phyloP scores from a whole-genome alignment of 2,329 filamentous ascomycete genomes.

The Beauveria rudraprayagi region DNA sequence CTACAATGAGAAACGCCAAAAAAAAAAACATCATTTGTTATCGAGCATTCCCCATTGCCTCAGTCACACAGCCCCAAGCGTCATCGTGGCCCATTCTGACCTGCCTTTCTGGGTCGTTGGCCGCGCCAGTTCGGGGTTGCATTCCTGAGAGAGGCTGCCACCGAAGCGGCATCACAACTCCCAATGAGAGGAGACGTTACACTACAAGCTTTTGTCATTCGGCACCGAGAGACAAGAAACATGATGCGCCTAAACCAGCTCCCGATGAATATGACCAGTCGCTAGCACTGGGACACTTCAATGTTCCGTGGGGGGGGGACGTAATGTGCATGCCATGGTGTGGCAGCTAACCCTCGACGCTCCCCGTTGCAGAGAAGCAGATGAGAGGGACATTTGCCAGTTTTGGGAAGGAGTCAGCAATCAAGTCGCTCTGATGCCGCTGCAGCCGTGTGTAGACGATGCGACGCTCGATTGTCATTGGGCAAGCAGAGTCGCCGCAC shows the following conservation, averaged over 20 bases:
- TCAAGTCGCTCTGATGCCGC: background rate
- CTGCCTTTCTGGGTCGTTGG: constrained; percentile 6
- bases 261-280: too few species aligned
- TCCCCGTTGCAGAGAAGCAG: background rate
- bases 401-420: background rate
- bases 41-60: background rate
- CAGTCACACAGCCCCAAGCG: background rate
- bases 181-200: constrained; percentile 6
- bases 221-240: background rate
- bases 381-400: background rate
- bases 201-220: background rate
- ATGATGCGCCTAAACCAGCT: too few species aligned
- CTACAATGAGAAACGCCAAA: background rate
- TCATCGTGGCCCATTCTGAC: background rate
- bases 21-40: too few species aligned
- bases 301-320: too few species aligned
- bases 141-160: constrained; percentile 7
- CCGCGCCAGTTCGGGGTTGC: background rate
- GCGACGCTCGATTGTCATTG: constrained; percentile 5
- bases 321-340: background rate
- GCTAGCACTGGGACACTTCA: too few species aligned
- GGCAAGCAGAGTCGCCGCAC: background rate
- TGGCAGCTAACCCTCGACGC: background rate
- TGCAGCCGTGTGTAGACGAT: background rate
- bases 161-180: background rate